Conservation (phyloP, 768 basidiomycete genomes). For the Gymnopilus dilepis region DNA sequence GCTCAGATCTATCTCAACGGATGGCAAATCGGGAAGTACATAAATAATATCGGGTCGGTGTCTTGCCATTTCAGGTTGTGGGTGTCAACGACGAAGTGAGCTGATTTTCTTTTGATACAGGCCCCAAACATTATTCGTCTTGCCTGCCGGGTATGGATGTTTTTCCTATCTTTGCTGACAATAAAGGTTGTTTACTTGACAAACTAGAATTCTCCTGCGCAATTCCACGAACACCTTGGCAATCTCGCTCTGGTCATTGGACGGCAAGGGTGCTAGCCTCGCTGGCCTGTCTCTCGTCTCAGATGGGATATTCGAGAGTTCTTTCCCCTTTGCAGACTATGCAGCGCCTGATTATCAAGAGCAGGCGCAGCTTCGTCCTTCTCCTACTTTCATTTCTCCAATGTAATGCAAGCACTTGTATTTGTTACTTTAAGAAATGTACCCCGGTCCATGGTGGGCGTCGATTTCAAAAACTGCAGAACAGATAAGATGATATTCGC, state of each 20-base stretch:
- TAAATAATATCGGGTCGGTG: conserved; percentile 53
- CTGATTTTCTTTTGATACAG: conserved; percentile 21
- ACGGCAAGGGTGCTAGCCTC: conserved; percentile 46
- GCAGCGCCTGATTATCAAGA: conserved; percentile 44
- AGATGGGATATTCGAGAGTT: conserved; percentile 49
- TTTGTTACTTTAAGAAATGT: too few species aligned
- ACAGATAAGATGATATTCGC: too few species aligned
- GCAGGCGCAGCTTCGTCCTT: conserved; percentile 40
- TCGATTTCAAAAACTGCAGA: too few species aligned
- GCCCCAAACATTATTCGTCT: conserved; percentile 54
- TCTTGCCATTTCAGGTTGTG: neutral
- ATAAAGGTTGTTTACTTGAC: neutral
- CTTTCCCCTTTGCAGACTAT: conserved; percentile 47
- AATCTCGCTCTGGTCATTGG: conserved; percentile 55
- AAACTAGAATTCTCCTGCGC: conserved; percentile 44
- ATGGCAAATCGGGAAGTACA: conserved; percentile 59
- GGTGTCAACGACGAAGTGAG: neutral
- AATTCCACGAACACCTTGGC: conserved; percentile 51
- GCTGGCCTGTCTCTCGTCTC: conserved; percentile 47
- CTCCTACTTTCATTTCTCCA: conserved; percentile 29
- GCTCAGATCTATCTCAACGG: conserved; percentile 57
- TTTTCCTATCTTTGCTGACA: neutral
- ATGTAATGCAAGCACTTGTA: too few species aligned
- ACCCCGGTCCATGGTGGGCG: too few species aligned
- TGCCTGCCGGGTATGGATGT: conserved; percentile 53